Percentiles rank a stretch among this genome's conserved stretches.
phyloP scores from a whole-genome alignment of 2,329 filamentous ascomycete species.

The Arthrobotrys musiformis region DNA sequence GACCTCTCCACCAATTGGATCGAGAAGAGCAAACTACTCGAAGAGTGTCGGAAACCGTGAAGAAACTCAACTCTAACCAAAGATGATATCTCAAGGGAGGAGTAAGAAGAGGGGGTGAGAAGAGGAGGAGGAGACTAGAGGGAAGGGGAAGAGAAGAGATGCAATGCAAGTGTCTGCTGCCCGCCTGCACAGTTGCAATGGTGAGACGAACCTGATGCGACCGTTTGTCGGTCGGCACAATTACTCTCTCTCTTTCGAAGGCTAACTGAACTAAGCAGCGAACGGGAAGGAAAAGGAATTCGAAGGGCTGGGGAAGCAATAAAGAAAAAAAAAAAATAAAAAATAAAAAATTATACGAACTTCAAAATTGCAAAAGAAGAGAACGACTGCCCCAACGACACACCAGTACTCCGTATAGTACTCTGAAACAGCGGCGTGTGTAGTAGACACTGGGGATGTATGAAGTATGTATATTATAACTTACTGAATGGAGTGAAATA shows the following conservation, averaged over 20 bases:
- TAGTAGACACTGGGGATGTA: neutral
- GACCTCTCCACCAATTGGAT: constrained; percentile 39
- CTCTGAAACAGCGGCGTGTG: neutral
- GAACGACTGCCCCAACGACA: too few relatives aligned
- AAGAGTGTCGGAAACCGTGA: constrained; percentile 25
- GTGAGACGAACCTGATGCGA: constrained; percentile 35
- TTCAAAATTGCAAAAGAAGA: constrained; percentile 60
- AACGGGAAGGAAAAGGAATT: constrained; percentile 59
- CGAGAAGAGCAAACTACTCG: constrained; percentile 16
- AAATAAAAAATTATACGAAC: too few relatives aligned
- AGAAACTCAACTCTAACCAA: constrained; percentile 29
- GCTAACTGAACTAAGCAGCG: neutral
- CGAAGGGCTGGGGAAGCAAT: constrained; percentile 59
- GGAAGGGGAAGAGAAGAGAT: constrained; percentile 36
- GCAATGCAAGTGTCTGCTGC: too few relatives aligned
- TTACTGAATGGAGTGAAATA: neutral
- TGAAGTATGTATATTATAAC: neutral
- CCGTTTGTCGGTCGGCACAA: constrained; percentile 58
- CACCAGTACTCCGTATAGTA: neutral
- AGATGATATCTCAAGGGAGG: constrained; percentile 13
- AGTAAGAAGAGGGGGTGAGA: neutral
- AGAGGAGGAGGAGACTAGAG: neutral
- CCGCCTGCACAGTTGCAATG: too few relatives aligned
- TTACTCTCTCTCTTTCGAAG: neutral
- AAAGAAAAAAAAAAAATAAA: too few relatives aligned